A percentile compares a stretch with the other conserved stretches of the same genome.
Evolutionary conservation across 495 filamentous ascomycete genomes (phyloP).

Genomic region (Xylaria curta): DNA sequence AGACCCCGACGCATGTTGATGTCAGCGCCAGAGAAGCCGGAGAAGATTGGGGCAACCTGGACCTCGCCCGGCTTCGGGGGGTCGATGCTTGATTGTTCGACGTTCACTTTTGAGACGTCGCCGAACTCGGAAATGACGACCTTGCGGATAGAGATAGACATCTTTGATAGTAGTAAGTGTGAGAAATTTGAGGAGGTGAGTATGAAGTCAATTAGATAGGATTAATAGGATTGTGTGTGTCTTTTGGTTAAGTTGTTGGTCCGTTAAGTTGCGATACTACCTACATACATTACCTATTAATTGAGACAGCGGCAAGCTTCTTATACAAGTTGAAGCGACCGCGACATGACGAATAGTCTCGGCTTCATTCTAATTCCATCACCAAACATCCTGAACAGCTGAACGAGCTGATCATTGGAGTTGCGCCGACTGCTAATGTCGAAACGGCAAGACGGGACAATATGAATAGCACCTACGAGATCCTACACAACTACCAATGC

Average conservation of each 20-base stretch:
- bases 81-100: slow-evolving; percentile 39
- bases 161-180: not conserved
- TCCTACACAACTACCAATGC: not conserved
- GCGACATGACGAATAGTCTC: not conserved
- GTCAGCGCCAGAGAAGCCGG: slow-evolving; percentile 50
- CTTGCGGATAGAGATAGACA: slow-evolving; percentile 44
- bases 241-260: not conserved
- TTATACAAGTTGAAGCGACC: not conserved
- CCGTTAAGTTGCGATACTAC: not conserved
- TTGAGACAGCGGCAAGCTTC: not conserved
- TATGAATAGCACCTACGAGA: not conserved
- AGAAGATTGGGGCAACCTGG: slow-evolving; percentile 50
- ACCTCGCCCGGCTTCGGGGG: slow-evolving; percentile 42
- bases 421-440: not conserved
- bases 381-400: not conserved
- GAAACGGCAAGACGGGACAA: not conserved
- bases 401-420: not conserved
- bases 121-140: slow-evolving; percentile 47
- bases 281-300: not conserved
- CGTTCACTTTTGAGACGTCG: slow-evolving; percentile 39
- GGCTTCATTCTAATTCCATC: not conserved
- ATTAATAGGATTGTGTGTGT: not conserved
- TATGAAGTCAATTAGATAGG: not conserved
- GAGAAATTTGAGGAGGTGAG: not conserved
- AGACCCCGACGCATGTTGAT: slow-evolving; percentile 51